Conservation (phyloP, 2,329 filamentous ascomycete species). For the Aureobasidium mangrovei region DNA sequence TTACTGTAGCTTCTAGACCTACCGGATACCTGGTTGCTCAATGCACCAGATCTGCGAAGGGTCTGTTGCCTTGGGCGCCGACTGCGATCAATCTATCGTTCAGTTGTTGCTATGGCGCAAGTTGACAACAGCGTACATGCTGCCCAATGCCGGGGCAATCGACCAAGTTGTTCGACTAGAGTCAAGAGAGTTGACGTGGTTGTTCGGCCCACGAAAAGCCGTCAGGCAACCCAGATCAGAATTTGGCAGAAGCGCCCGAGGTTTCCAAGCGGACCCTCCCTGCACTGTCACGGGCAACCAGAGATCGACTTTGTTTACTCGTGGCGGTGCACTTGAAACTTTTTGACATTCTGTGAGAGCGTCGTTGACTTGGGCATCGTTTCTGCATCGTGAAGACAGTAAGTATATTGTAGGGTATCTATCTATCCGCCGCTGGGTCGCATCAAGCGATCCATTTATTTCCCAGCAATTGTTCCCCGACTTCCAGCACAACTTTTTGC, state of each 20-base stretch:
- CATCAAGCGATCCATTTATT: conserved; percentile 1
- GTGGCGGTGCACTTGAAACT: too few relatives aligned
- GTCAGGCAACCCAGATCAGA: not conserved
- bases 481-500: conserved; percentile 25
- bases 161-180: too few relatives aligned
- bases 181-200: too few relatives aligned
- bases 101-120: not conserved
- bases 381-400: not conserved
- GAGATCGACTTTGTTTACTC: too few relatives aligned
- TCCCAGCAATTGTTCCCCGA: conserved; percentile 16
- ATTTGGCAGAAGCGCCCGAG: not conserved
- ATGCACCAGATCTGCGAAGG: not conserved
- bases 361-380: not conserved
- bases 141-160: not conserved
- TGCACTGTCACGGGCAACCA: too few relatives aligned
- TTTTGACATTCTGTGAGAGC: too few relatives aligned
- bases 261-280: not conserved
- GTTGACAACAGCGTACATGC: not conserved
- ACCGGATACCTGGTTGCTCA: not conserved
- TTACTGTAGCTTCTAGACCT: conserved; percentile 2
- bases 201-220: not conserved
- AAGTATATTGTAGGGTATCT: not conserved
- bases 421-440: not conserved
- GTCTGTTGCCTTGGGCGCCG: not conserved
- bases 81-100: not conserved